Base-by-base conservation (phyloP, 2,329 filamentous ascomycete genomes). In the Thielaviopsis populi region DNA sequence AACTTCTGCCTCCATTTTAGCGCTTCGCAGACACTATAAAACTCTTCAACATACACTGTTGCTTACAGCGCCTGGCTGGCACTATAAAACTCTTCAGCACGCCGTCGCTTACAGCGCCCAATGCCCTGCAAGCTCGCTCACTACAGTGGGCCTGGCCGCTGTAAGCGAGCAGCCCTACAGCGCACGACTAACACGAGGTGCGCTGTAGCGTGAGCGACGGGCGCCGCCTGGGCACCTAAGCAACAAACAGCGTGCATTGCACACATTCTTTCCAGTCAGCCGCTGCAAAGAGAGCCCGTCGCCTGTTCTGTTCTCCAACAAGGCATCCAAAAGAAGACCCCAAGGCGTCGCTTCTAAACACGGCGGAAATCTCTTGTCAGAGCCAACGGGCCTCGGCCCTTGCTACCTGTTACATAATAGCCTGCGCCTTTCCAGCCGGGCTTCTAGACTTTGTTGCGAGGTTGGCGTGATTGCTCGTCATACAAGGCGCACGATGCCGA, bases 381-480 rank as follows among this genome's bases (percentile, higher is more conserved):
- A 50, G 22, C 27, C 53, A 37, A 10, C 1, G 27, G n/a, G 27
- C 17, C 27, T 56, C 37, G 30, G 53, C 27, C 24, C 15, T 30
- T 30, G 15, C 4, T 17, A n/a, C 27, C 17, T 56, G n/a, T 56
- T 56, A 56, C 53, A 56, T 56, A 56, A 56, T 56, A 15, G 53
- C 53, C 27, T 56, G 42, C 42, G n/a, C n/a, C 42, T 54, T 10
- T 33, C 24, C 53, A 56, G 27, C 27, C 24, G 27, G 53, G 53
- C 53, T 56, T 56, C 53, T 56, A 37, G 53, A 56, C 53, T 37
- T 10, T 8, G 30, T 27, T 54, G 33, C 33, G 7, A 37, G 30
- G 17, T n/a, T 61, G 59, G 46, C 59, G 59, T 61, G 42, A 48
- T 61, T 59, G n/a, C 40, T 59, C 40, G 40, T 41, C 15, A 42